Evolutionary conservation across 768 basidiomycete species (phyloP).

Genomic region (Boletus pseudopeckii): DNA sequence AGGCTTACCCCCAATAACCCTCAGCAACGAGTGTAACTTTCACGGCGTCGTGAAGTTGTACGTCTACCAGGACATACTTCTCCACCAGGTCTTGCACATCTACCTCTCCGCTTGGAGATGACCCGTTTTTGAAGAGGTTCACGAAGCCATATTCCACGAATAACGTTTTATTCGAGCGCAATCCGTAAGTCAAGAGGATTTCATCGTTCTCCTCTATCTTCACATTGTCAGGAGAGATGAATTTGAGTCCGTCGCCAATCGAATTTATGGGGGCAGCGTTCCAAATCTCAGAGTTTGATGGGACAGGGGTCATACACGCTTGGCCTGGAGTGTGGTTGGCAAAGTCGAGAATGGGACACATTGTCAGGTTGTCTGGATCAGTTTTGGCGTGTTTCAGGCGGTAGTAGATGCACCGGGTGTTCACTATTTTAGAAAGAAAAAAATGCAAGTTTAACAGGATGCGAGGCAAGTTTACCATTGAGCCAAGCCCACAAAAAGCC

Average conservation of each 20-base stretch:
- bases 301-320: slow-evolving; percentile 43
- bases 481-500: slow-evolving; percentile 91
- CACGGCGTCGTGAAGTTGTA: slow-evolving; percentile 42
- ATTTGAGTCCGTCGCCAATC: slow-evolving; percentile 46
- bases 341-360: slow-evolving; percentile 89
- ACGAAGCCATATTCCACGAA: slow-evolving; percentile 93
- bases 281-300: slow-evolving; percentile 36
- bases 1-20: slow-evolving; percentile 81
- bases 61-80: slow-evolving; percentile 45
- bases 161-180: slow-evolving; percentile 71
- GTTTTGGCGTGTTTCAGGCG: slow-evolving; percentile 47
- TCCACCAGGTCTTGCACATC: slow-evolving; percentile 58
- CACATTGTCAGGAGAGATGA: slow-evolving; percentile 45
- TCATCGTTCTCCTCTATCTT: slow-evolving; percentile 55
- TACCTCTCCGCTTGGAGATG: slow-evolving; percentile 48
- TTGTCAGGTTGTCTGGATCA: slow-evolving; percentile 73
- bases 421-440: slow-evolving; percentile 50
- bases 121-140: slow-evolving; percentile 32
- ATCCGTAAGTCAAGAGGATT: slow-evolving; percentile 74
- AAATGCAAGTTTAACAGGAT: slow-evolving; percentile 1
- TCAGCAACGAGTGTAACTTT: slow-evolving; percentile 52
- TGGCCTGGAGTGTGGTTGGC: slow-evolving; percentile 65
- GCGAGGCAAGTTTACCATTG: slow-evolving; percentile 52
- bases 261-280: slow-evolving; percentile 33
- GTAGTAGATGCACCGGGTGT: slow-evolving; percentile 86